Conservation (phyloP, 1,284 basidiomycete genomes). For the Ceratobasidium sp. region DNA sequence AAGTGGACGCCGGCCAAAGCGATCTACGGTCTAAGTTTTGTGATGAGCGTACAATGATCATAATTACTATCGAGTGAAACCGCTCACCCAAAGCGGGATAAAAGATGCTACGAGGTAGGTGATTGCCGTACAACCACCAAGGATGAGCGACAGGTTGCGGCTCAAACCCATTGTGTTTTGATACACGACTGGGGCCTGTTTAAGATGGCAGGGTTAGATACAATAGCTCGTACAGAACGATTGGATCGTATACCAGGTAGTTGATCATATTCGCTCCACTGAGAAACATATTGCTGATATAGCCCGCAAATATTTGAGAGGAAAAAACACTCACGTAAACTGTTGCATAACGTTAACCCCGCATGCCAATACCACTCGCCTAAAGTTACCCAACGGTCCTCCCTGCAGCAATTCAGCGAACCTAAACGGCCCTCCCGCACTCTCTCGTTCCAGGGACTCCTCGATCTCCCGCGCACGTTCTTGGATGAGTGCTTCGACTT, state of each 20-base stretch:
- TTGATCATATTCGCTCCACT: conserved; percentile 49
- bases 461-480: conserved; percentile 51
- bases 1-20: conserved; percentile 52
- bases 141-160: conserved; percentile 53
- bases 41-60: background rate
- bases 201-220: conserved; percentile 45
- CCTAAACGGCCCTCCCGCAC: conserved; percentile 54
- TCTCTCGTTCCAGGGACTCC: conserved; percentile 52
- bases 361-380: conserved; percentile 53
- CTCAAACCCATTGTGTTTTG: conserved; percentile 57
- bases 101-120: conserved; percentile 58
- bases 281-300: too few species aligned
- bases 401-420: conserved; percentile 54
- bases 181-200: conserved; percentile 55
- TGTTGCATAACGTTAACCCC: conserved; percentile 57
- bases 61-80: background rate
- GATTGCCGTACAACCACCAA: conserved; percentile 54
- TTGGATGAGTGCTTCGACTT: conserved; percentile 24
- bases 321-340: conserved; percentile 50
- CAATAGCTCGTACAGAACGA: background rate
- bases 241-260: conserved; percentile 42
- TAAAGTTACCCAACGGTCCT: conserved; percentile 55
- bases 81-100: conserved; percentile 54
- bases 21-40: conserved; percentile 52
- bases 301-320: too few species aligned